These are phyloP conservation scores for Salvia splendens DNA, from an alignment of 257 asterid genomes.

Conservation along the genomic window DNA sequence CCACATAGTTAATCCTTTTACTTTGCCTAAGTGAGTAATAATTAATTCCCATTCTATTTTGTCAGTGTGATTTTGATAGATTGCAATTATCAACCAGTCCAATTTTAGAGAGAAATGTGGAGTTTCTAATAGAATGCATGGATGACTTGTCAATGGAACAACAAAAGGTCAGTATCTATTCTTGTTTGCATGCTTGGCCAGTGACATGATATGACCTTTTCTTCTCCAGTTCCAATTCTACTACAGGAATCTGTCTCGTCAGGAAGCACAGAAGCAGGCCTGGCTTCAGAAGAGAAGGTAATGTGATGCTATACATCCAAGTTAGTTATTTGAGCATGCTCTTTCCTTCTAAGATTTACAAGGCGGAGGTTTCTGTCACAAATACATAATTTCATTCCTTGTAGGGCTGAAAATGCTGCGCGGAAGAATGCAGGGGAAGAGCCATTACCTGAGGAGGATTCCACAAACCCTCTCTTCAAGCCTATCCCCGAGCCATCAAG, in stretches of 20 bases:
- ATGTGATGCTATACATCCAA: not conserved
- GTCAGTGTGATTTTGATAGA: conserved; percentile 87
- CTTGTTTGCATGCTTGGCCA: conserved; percentile 23
- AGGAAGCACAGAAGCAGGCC: conserved; percentile 93
- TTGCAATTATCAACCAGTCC: conserved; percentile 84
- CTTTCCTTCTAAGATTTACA: not conserved
- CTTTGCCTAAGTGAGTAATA: not conserved
- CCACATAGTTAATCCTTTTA: conserved; percentile 3
- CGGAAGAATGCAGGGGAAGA: conserved; percentile 93
- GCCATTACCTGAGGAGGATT: conserved; percentile 95
- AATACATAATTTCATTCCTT: not conserved
- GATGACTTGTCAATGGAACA: conserved; percentile 96
- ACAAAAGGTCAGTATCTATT: conserved; percentile 62
- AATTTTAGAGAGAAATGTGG: conserved; percentile 83
- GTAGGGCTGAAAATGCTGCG: conserved; percentile 75
- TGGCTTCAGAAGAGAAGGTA: conserved; percentile 99
- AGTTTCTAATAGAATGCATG: conserved; percentile 94
- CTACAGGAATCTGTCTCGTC: conserved; percentile 92
- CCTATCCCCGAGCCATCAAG: conserved; percentile 94
- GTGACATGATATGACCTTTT: conserved; percentile 17
- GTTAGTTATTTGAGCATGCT: not conserved
- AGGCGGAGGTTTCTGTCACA: not conserved
- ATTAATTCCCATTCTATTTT: conserved; percentile 8
- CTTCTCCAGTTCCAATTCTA: conserved; percentile 80
- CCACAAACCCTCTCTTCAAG: conserved; percentile 82